Conservation (phyloP, 1,284 basidiomycete species). For the Marasmius tenuissimus region DNA sequence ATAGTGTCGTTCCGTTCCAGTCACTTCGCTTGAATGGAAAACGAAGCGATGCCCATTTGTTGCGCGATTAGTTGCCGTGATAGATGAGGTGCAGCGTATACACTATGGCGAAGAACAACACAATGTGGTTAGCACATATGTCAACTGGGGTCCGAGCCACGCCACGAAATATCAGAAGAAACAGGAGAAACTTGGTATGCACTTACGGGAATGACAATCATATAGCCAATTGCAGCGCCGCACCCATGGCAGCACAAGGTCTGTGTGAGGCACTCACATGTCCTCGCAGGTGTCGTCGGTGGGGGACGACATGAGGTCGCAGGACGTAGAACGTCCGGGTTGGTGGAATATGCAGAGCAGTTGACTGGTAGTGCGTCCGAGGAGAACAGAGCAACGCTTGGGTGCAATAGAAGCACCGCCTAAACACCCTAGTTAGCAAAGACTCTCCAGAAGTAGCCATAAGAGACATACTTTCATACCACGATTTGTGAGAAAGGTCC, state of each 20-base stretch:
- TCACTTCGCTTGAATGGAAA: constrained; percentile 79
- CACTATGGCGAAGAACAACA: constrained; percentile 40
- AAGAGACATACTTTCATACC: constrained; percentile 72
- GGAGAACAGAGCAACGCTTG: constrained; percentile 81
- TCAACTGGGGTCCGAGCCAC: neutral
- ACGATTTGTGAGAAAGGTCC: constrained; percentile 76
- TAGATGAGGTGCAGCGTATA: constrained; percentile 69
- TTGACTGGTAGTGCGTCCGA: constrained; percentile 82
- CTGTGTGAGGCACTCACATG: constrained; percentile 50
- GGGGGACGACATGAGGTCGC: constrained; percentile 33
- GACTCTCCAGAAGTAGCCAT: constrained; percentile 6
- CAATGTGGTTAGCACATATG: neutral
- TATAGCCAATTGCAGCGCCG: constrained; percentile 74
- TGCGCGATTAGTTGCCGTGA: constrained; percentile 60
- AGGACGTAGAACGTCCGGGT: constrained; percentile 40
- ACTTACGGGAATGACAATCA: constrained; percentile 66
- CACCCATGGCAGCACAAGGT: constrained; percentile 82
- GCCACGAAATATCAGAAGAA: neutral
- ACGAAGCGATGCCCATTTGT: constrained; percentile 89
- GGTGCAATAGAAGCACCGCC: constrained; percentile 82
- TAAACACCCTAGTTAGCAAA: constrained; percentile 27
- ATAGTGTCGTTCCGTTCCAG: constrained; percentile 71
- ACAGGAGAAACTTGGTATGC: neutral
- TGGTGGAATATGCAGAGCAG: constrained; percentile 60
- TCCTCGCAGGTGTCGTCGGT: constrained; percentile 38